phyloP scores from a whole-genome alignment of 495 filamentous ascomycete genomes.

The Penicillium odoratum region DNA sequence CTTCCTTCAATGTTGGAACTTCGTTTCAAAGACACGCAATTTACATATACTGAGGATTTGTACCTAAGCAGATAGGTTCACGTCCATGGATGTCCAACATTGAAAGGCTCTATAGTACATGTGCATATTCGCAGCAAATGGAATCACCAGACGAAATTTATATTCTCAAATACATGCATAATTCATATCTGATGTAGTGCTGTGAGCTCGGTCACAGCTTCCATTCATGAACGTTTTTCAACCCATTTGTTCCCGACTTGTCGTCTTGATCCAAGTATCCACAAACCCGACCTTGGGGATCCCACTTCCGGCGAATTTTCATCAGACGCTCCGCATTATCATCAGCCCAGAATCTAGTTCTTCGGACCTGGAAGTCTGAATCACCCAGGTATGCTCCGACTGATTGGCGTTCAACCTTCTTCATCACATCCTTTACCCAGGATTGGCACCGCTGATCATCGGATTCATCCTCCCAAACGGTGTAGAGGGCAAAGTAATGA shows the following conservation, averaged over 20 bases:
- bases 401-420: conserved; percentile 30
- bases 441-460: conserved; percentile 40
- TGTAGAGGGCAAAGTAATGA: conserved; percentile 56
- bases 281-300: conserved; percentile 29
- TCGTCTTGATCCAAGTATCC: conserved; percentile 16
- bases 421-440: conserved; percentile 46
- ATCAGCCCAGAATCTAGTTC: conserved; percentile 46
- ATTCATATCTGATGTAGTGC: no score
- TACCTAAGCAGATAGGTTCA: no score
- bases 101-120: neutral
- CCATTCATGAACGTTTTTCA: conserved; percentile 15
- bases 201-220: conserved; percentile 6
- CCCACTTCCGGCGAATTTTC: conserved; percentile 45
- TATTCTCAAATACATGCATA: no score
- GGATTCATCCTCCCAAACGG: conserved; percentile 46
- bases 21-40: neutral
- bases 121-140: neutral
- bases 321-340: conserved; percentile 32
- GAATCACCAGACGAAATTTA: no score
- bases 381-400: conserved; percentile 55
- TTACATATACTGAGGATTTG: neutral
- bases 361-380: conserved; percentile 47
- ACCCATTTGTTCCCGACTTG: conserved; percentile 8
- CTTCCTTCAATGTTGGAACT: neutral
- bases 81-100: no score